Percentiles rank a stretch among this genome's conserved stretches.
phyloP scores from a whole-genome alignment of 169 alveolate genomes.

The Eimeria mitis region DNA sequence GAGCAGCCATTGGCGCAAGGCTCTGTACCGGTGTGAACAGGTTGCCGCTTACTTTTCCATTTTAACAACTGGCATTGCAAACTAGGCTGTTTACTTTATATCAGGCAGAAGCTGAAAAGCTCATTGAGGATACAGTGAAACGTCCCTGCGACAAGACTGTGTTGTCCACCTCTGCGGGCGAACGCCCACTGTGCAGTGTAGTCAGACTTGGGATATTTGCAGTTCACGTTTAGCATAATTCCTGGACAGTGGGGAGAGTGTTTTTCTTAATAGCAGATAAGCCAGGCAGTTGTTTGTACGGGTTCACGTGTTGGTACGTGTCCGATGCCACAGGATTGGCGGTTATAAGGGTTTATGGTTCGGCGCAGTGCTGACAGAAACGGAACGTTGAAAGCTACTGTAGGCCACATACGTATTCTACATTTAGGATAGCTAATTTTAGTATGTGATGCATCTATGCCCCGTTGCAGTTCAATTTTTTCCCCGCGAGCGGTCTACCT shows the following conservation, averaged over 20 bases:
- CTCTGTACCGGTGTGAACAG: neutral
- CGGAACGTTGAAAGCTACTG: too few relatives aligned
- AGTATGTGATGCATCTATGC: too few relatives aligned
- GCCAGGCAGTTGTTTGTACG: neutral
- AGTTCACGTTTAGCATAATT: neutral
- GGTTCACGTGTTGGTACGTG: neutral
- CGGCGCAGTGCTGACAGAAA: too few relatives aligned
- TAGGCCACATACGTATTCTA: too few relatives aligned
- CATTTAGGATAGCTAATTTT: too few relatives aligned
- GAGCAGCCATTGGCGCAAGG: neutral
- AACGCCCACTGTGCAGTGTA: neutral
- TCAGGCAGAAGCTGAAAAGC: neutral
- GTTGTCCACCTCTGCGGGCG: neutral
- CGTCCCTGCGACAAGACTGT: neutral
- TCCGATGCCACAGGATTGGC: neutral
- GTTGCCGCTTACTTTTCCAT: neutral
- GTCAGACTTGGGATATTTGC: neutral
- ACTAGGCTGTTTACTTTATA: neutral
- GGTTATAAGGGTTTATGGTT: neutral
- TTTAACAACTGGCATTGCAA: neutral
- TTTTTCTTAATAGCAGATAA: neutral
- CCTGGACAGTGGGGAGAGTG: neutral
- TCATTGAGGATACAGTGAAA: neutral
- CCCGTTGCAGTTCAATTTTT: too few relatives aligned
- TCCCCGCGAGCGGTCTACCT: too few relatives aligned